phyloP scores from a whole-genome alignment of 108 stramenopile species.

The Aureococcus anophagefferens region DNA sequence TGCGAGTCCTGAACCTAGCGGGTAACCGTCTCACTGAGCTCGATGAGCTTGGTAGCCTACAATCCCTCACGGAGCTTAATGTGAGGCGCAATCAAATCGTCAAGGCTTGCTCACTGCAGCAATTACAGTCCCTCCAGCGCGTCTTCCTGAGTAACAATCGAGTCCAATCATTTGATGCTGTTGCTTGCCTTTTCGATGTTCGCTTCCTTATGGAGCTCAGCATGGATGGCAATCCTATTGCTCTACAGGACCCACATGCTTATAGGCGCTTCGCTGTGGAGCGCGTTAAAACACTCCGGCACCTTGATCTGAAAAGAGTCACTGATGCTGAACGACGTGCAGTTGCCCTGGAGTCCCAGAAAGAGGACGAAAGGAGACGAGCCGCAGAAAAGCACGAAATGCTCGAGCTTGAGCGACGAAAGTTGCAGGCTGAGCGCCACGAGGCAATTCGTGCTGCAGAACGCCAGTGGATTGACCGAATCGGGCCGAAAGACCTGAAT shows the following conservation, averaged over 20 bases:
- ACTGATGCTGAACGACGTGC: slow-evolving; percentile 4
- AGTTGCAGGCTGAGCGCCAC: not conserved
- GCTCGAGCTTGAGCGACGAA: not conserved
- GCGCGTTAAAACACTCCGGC: slow-evolving; percentile 3
- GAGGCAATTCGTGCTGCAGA: too few species aligned
- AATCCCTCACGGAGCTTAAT: slow-evolving; percentile 43
- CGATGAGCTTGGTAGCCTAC: slow-evolving; percentile 23
- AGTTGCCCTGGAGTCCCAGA: not conserved
- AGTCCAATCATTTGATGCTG: slow-evolving; percentile 5
- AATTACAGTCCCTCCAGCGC: slow-evolving; percentile 30
- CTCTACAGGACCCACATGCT: not conserved
- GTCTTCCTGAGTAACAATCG: slow-evolving; percentile 41
- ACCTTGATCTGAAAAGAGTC: slow-evolving; percentile 6
- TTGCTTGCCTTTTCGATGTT: slow-evolving; percentile 13
- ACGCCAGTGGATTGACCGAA: too few species aligned
- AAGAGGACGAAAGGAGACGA: not conserved
- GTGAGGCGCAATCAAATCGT: slow-evolving; percentile 30
- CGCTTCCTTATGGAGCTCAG: slow-evolving; percentile 33
- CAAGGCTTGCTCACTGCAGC: slow-evolving; percentile 18
- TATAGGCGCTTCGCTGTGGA: slow-evolving; percentile 1
- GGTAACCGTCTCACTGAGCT: slow-evolving; percentile 27
- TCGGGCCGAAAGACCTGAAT: too few species aligned
- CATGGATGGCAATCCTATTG: slow-evolving; percentile 33
- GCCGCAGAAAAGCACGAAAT: not conserved
- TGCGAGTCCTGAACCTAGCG: slow-evolving; percentile 44